Evolutionary conservation across 164 flowering plant genomes (phyloP).

Genomic region (Aristolochia fimbriata): DNA sequence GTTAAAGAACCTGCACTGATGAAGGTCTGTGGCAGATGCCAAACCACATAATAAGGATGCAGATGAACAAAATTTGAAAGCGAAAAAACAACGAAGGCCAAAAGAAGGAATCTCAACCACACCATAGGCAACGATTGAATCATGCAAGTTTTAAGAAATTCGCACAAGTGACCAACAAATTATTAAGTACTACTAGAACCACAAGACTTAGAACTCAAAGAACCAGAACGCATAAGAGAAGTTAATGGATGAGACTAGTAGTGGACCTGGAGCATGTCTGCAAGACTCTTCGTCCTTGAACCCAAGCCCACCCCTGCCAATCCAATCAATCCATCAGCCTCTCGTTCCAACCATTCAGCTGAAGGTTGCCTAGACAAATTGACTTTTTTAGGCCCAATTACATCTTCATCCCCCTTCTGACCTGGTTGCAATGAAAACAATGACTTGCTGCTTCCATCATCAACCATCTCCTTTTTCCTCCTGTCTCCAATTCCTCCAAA

Average conservation of each 20-base stretch:
- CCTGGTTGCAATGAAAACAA: conserved; percentile 69
- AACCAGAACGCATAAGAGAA: neutral
- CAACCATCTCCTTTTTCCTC: conserved; percentile 32
- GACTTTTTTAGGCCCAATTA: conserved; percentile 37
- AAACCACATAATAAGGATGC: too few species aligned
- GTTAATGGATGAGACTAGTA: too few species aligned
- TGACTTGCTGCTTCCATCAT: conserved; percentile 29
- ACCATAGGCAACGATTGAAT: too few species aligned
- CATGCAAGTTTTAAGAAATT: too few species aligned
- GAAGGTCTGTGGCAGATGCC: too few species aligned
- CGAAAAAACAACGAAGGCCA: too few species aligned
- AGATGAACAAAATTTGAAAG: too few species aligned
- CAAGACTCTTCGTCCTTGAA: conserved; percentile 67
- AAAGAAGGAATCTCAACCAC: too few species aligned
- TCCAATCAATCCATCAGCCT: conserved; percentile 27
- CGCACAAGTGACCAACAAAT: neutral
- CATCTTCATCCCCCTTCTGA: conserved; percentile 35
- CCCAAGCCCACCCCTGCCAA: conserved; percentile 42
- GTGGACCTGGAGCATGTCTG: conserved; percentile 77
- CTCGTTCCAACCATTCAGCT: conserved; percentile 44
- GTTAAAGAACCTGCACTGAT: too few species aligned
- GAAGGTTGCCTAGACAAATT: conserved; percentile 37
- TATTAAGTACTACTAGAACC: neutral
- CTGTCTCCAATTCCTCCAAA: conserved; percentile 39
- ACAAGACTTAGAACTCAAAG: neutral